Evolutionary conservation across 768 basidiomycete genomes (phyloP).

Genomic region (Pulveroboletus sp.): DNA sequence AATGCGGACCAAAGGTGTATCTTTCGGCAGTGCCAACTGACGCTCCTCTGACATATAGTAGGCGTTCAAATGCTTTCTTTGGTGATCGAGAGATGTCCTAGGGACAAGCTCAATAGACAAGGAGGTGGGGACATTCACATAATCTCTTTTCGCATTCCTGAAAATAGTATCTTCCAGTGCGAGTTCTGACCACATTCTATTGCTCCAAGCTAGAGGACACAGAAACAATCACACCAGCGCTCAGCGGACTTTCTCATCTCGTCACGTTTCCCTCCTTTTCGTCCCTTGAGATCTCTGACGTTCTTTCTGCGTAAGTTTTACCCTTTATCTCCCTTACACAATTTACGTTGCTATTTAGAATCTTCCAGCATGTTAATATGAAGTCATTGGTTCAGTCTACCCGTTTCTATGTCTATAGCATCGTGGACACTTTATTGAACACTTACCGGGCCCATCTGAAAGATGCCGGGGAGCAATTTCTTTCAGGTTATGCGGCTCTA

Average conservation of each 20-base stretch:
- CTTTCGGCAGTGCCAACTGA: not conserved
- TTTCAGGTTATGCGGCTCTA: constrained; percentile 70
- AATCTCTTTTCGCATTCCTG: not conserved
- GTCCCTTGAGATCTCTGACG: constrained; percentile 56
- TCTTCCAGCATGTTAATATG: constrained; percentile 79
- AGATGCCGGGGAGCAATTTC: constrained; percentile 64
- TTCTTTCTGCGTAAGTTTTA: constrained; percentile 52
- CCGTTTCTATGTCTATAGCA: constrained; percentile 73
- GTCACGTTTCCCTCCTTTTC: constrained; percentile 59
- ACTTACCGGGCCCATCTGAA: constrained; percentile 51
- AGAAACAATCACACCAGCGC: constrained; percentile 76
- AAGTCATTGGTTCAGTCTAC: constrained; percentile 75
- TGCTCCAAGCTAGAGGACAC: constrained; percentile 82
- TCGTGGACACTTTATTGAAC: constrained; percentile 61
- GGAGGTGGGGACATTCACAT: constrained; percentile 51
- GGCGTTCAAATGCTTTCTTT: constrained; percentile 81
- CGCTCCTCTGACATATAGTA: constrained; percentile 28
- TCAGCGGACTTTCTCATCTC: constrained; percentile 70
- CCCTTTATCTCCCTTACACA: not conserved
- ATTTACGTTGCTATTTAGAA: constrained; percentile 35
- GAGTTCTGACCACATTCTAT: constrained; percentile 79
- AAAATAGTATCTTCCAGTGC: constrained; percentile 46
- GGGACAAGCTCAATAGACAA: constrained; percentile 67
- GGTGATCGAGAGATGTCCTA: constrained; percentile 58
- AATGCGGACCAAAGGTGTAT: constrained; percentile 71